Base-by-base conservation (phyloP, 768 basidiomycete species). In the Lentinula sp. region DNA sequence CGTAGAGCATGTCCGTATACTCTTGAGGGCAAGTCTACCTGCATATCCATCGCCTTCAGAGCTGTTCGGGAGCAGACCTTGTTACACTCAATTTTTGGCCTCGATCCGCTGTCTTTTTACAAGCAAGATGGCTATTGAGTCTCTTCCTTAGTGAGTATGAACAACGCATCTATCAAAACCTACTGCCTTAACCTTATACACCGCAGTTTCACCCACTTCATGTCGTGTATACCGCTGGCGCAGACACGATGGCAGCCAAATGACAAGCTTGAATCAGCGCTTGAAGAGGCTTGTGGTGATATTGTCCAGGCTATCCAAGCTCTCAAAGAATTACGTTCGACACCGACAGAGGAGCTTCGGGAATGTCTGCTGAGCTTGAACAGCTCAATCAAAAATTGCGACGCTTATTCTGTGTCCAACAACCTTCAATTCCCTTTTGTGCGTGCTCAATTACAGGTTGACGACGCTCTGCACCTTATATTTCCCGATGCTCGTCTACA, bases 361-460 rank as follows among this genome's bases (percentile, higher is more conserved):
- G 34, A 52, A n/a, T 59, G 57, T 18, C 61, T 65, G 10, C 28
- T 57, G 6, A 35, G 56, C 13, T 59, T 65, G 28, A 23, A 45
- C 23, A 42, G 16, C 10, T 23, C 62, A n/a, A 23, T 65, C 2
- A 34, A 34, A 13, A 53, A 50, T 4, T 65, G 64, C 42, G 43
- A 60, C 39, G 23, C 39, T 5, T 65, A 65, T 49, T 61, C 43
- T 28, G 3, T 5, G 37, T n/a, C 45, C 11, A 51, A 60, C 4
- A 34, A 31, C 34, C 61, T 65, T 37, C 23, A 45, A 10, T 63
- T 39, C 48, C 64, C 62, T 6, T 65, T 65, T 31, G 53, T 23
- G 39, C 61, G 64, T 39, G 64, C 64, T 28, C 58, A 21, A 21
- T 42, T 57, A 15, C 64, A 65, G 54, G 59, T 65, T 8, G 46